phyloP scores from a whole-genome alignment of 164 flowering plant genomes.

The Magnolia sinica region DNA sequence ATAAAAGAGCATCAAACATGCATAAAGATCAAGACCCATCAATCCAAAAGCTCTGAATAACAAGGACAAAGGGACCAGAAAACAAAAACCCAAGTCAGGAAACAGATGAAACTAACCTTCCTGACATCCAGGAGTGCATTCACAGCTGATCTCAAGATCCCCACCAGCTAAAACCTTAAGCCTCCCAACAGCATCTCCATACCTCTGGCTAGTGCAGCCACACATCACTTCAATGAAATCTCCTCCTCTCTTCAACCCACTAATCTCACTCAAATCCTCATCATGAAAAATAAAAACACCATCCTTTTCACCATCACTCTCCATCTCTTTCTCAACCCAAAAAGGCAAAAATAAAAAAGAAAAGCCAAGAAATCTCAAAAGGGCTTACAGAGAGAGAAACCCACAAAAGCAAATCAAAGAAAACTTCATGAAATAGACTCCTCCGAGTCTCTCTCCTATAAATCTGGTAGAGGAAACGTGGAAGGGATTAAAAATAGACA shows the following conservation, averaged over 20 bases:
- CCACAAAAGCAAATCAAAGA: constrained; percentile 1
- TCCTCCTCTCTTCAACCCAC: constrained; percentile 58
- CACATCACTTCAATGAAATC: constrained; percentile 70
- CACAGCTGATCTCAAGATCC: constrained; percentile 72
- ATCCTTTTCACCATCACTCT: constrained; percentile 32
- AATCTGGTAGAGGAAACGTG: constrained; percentile 10
- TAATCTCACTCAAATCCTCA: constrained; percentile 69
- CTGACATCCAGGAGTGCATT: constrained; percentile 81
- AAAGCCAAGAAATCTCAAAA: neutral
- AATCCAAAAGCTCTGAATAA: constrained; percentile 7
- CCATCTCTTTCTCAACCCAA: constrained; percentile 24
- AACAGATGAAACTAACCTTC: constrained; percentile 30
- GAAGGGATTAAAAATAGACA: neutral
- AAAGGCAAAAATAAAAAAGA: constrained; percentile 1
- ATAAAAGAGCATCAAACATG: neutral
- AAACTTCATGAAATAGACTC: neutral
- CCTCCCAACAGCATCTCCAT: constrained; percentile 86
- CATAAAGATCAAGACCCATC: constrained; percentile 6
- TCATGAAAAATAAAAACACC: constrained; percentile 52
- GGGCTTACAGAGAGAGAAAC: constrained; percentile 6
- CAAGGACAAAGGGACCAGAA: neutral
- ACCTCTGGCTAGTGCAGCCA: constrained; percentile 82
- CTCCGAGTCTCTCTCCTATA: constrained; percentile 7
- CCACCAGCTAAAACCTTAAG: constrained; percentile 78
- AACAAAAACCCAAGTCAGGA: neutral